Evolutionary conservation across 1,284 basidiomycete species (phyloP), one percentile per base, ranked within the genome.

Genomic region (Moesziomyces globuligerus): DNA sequence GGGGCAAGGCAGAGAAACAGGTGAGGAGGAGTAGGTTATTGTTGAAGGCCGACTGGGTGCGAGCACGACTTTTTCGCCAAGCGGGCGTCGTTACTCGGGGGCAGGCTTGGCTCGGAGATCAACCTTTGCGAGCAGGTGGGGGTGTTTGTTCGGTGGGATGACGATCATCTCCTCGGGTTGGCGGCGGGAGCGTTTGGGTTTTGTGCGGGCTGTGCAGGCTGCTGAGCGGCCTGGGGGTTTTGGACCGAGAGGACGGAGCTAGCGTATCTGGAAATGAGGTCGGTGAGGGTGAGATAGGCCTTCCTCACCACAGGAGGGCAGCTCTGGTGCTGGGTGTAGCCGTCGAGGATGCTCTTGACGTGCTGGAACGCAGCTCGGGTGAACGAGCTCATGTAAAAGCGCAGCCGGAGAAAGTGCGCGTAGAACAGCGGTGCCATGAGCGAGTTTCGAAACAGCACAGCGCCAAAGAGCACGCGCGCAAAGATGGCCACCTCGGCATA

Each of bases 361-460:
- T 79, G 76, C 47, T 76, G 72, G 72, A 81, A 79, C 6, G 80
- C 76, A 5, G 74, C 72, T n/a, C 80, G 55, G 1, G 80, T 82
- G 34, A 82, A 82, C 34, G 64, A 74, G 66, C 72, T 75, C 80
- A 82, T 82, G 68, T 80, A 80, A 58, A 81, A 82, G 36, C 80
- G 70, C 32, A 81, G 57, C 15, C 80, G 53, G 29, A 80, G 53
- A 48, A 81, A 78, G 64, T 81, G 77, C n/a, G 80, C 78, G 48
- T 76, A 81, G 28, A 79, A 68, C n/a, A 80, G 59, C 9, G 77
- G 80, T 3, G 74, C 75, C 54, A 82, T 68, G 26, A 80, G 58
- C 50, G 75, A 78, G 59, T 82, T 82, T 34, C 75, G 62, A 43
- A 81, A 76, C 18, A 78, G 49, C 23, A 82, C n/a, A 0, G 81